These are phyloP conservation scores for Nakaseomyces kungkrabaensis DNA, from an alignment of 1,139 yeast genomes.

Conservation along the genomic window DNA sequence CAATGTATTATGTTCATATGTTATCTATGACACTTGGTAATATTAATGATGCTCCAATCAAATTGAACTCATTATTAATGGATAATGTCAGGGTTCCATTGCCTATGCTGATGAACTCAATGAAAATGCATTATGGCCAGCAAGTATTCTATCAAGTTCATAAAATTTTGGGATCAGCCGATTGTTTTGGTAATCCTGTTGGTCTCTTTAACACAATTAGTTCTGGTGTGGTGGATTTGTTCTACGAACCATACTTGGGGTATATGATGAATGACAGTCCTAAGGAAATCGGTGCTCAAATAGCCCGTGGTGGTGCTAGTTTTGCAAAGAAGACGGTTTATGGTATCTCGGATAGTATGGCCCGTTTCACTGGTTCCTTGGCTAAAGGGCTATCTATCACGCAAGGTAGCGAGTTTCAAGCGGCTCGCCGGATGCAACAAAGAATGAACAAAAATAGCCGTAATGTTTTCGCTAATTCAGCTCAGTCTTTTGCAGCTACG, in stretches of 20 bases:
- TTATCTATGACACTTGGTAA: constrained; percentile 96
- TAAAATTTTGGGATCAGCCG: constrained; percentile 92
- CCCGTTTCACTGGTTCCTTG: constrained; percentile 85
- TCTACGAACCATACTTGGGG: constrained; percentile 96
- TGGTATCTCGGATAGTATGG: constrained; percentile 88
- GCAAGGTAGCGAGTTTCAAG: constrained; percentile 77
- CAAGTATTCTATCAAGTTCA: constrained; percentile 88
- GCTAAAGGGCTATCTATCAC: constrained; percentile 93
- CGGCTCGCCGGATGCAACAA: constrained; percentile 60
- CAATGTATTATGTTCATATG: constrained; percentile 72
- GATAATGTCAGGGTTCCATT: constrained; percentile 85
- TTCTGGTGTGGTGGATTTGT: constrained; percentile 91
- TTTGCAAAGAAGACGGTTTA: constrained; percentile 90
- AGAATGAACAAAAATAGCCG: constrained; percentile 81
- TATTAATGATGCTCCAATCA: constrained; percentile 92
- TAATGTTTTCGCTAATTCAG: constrained; percentile 82
- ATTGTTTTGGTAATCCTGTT: constrained; percentile 92
- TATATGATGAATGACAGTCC: constrained; percentile 90
- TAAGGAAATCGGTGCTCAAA: constrained; percentile 86
- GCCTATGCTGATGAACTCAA: constrained; percentile 59
- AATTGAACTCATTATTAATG: constrained; percentile 73
- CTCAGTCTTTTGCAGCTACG: constrained; percentile 80
- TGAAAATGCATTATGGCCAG: constrained; percentile 83
- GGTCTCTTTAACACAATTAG: constrained; percentile 88
- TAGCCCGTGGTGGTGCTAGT: constrained; percentile 93